Percentiles rank a stretch among this genome's conserved stretches.
Evolutionary conservation across 2,329 filamentous ascomycete genomes (phyloP).

Genomic region (Taxawa tesnikishii): DNA sequence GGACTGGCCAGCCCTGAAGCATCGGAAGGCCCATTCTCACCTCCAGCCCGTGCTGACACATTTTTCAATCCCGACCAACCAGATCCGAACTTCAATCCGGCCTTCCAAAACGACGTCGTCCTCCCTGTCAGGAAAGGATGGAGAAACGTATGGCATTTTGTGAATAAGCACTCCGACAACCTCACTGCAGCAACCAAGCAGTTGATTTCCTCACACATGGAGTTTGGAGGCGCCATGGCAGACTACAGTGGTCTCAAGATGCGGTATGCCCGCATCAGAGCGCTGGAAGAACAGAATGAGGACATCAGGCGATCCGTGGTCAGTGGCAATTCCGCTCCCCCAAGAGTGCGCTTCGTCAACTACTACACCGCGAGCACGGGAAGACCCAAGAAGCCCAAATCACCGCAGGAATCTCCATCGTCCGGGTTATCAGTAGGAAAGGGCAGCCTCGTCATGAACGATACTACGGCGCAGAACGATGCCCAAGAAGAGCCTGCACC

Average conservation of each 20-base stretch:
- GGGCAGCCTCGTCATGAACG: background rate
- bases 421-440: too few species aligned
- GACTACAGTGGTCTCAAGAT: constrained; percentile 59
- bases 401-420: constrained; percentile 12
- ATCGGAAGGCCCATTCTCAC: background rate
- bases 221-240: constrained; percentile 71
- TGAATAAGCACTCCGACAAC: constrained; percentile 68
- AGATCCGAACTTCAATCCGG: constrained; percentile 61
- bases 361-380: constrained; percentile 85
- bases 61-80: constrained; percentile 13
- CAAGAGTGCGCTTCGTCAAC: constrained; percentile 67
- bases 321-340: constrained; percentile 15
- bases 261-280: constrained; percentile 58
- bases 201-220: constrained; percentile 67
- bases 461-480: background rate
- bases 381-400: constrained; percentile 40
- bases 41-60: constrained; percentile 7
- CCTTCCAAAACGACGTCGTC: constrained; percentile 61
- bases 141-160: constrained; percentile 58
- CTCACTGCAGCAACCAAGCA: constrained; percentile 57
- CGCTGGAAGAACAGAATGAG: constrained; percentile 59
- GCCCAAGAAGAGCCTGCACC: background rate
- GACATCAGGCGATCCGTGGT: constrained; percentile 20
- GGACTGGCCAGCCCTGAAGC: background rate
- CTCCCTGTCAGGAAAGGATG: constrained; percentile 58